These are phyloP conservation scores for Candida glaebosa DNA, from an alignment of 805 yeast genomes.

Conservation along the genomic window DNA sequence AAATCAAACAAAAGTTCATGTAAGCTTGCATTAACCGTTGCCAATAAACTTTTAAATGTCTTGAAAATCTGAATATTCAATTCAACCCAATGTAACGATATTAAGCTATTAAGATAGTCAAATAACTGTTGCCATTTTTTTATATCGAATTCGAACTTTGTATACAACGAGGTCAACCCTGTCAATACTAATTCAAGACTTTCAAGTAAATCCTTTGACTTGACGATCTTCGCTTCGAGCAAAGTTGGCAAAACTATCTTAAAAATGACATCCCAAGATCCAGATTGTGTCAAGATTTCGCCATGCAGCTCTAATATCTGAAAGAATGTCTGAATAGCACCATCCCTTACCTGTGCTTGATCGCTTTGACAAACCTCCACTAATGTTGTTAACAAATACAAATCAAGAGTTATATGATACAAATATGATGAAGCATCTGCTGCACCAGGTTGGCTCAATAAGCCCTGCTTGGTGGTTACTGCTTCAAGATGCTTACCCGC, in stretches of 20 bases:
- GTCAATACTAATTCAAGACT: conserved; percentile 57
- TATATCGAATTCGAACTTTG: conserved; percentile 46
- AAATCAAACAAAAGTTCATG: conserved; percentile 44
- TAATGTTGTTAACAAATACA: conserved; percentile 55
- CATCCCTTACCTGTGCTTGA: conserved; percentile 81
- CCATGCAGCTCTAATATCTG: conserved; percentile 77
- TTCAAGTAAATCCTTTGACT: conserved; percentile 51
- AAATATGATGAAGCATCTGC: conserved; percentile 7
- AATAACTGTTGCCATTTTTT: conserved; percentile 58
- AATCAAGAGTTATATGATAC: conserved; percentile 16
- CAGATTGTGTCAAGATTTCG: conserved; percentile 41
- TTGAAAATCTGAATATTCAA: conserved; percentile 56
- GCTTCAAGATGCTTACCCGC: not conserved
- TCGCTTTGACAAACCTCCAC: conserved; percentile 61
- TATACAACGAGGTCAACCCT: conserved; percentile 64
- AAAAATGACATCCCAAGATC: conserved; percentile 70
- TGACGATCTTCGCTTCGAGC: conserved; percentile 28
- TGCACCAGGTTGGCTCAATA: conserved; percentile 6
- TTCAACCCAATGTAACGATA: conserved; percentile 43
- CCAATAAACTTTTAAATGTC: conserved; percentile 47
- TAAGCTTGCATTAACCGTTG: conserved; percentile 16
- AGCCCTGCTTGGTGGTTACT: conserved; percentile 7
- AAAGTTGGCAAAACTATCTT: conserved; percentile 56
- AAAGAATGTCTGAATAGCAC: conserved; percentile 85
- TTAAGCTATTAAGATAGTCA: conserved; percentile 41